Base-by-base conservation (phyloP, 768 basidiomycete species). In the Sarcomyxa edulis region DNA sequence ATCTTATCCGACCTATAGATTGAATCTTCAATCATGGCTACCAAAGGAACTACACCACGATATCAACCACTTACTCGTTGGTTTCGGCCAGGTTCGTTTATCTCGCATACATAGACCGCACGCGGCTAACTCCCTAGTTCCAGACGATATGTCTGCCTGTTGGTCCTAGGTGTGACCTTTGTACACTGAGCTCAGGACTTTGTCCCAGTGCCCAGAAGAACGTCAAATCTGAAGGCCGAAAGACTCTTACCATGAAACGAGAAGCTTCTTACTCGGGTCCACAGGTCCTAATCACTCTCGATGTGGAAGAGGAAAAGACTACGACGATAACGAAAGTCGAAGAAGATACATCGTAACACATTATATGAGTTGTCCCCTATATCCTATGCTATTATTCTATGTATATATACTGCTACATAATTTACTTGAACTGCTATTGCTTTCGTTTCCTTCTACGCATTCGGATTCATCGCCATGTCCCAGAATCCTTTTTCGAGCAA, bases 11-110 rank as follows among this genome's bases (percentile, higher is more conserved):
- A 29, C 11, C 4, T 32, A 12, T 34, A 86, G 86, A 44, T 52
- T 86, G 28, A 90, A 87, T 46, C 62, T 91, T 2, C 76, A 92
- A 49, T 89, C 86, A 2, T 92, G 88, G 88, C 71, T 91, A 2
- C 88, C 89, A 0, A 71, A 66, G 11, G 81, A 82, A 40, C 63
- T 84, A 4, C 81, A 85, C 43, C 66, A 62, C 2, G 80, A 89
- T 18, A 89, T 92, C 41, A 91, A 91, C 52, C 80, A 80, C 40
- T 50, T 86, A 56, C 70, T 92, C 1, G 89, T 91, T 3, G 87
- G 88, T 0, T 91, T 92, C 43, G 89, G 88, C 23, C 88, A 91
- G 73, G 87, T 85, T 45, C 20, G 60, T 36, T 9, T 36, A 22
- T 7, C 10, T n/a, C 27, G 11, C 25, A 9, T 34, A 10, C 15